Evolutionary conservation across 768 basidiomycete genomes (phyloP), one percentile per base, ranked within the genome.

Genomic region (Pilatotrama ljubarskyi): DNA sequence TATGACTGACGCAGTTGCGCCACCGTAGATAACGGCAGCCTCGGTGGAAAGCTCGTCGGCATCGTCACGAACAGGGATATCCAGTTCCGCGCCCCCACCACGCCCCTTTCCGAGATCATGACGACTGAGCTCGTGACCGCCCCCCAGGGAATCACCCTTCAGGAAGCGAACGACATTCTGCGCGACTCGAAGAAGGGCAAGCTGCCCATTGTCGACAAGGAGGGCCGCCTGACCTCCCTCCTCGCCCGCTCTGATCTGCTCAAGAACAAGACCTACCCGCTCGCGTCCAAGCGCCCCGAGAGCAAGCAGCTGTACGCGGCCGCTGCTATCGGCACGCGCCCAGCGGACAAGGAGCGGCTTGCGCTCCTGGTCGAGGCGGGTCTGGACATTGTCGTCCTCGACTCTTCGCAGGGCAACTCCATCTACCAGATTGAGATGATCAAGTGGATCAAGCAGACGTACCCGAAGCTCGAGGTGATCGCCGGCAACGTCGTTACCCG

Each of bases 401-500:
- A 99, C 70, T 98, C 96, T 4, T 94, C 92, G 0, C 97, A 99
- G 73, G 97, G 97, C 55, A 97, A 98, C 78, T 97, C 95, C 5
- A 72, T 88, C 46, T 99, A 80, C 80, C 95, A 98, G 72, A 82
- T 91, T 66, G 95, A 98, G 42, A 98, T 98, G 91, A 85, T 99
- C 65, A 73, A 82, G 51, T 97, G 92, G 90, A 91, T 97, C 78
- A 98, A 98, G 75, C 46, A 78, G 44, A 90, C 86, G 1, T 93
- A 82, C 77, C 92, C 95, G 6, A 78, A 84, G 50, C 83, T 99
- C 60, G 92, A 99, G 69, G 88, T 98, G 64, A 91, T 99, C 59
- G 96, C 93, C 1, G 96, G 97, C 40, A 98, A 99, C 73, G 95
- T 99, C 61, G 96, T 99, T 64, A 98, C 95, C 5, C 88, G 97